These are phyloP conservation scores for Tillandsia fasciculata DNA, from an alignment of 176 grass and related monocot genomes.

Conservation along the genomic window DNA sequence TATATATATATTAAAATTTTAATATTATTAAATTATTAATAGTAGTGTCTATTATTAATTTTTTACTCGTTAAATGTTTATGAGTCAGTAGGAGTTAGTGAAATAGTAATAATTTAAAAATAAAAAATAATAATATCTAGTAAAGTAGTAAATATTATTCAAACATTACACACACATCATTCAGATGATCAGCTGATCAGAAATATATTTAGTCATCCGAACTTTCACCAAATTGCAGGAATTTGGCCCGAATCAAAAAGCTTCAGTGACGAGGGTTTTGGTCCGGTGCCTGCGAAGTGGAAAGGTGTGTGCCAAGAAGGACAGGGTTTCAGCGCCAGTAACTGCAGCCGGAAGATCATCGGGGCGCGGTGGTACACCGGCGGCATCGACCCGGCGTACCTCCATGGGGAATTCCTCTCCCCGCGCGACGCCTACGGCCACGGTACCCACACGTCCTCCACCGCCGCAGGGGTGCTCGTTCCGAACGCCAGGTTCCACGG, in stretches of 20 bases:
- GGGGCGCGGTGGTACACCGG: slow-evolving; percentile 14
- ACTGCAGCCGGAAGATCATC: slow-evolving; percentile 17
- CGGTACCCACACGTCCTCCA: slow-evolving; percentile 72
- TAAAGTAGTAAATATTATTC: too few relatives aligned
- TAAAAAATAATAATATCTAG: too few relatives aligned
- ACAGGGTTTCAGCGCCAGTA: background rate
- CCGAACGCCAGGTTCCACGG: slow-evolving; percentile 44
- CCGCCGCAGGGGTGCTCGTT: slow-evolving; percentile 43
- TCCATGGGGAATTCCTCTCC: slow-evolving; percentile 15
- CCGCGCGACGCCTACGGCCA: slow-evolving; percentile 65
- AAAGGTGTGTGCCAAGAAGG: slow-evolving; percentile 5
- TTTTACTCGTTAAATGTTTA: too few relatives aligned
- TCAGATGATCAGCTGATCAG: too few relatives aligned
- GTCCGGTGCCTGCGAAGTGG: slow-evolving; percentile 5
- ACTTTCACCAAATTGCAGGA: background rate
- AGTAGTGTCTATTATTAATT: too few relatives aligned
- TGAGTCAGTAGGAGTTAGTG: too few relatives aligned
- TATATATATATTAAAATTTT: too few relatives aligned
- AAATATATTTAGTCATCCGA: background rate
- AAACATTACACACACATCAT: too few relatives aligned
- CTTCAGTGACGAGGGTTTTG: slow-evolving; percentile 2
- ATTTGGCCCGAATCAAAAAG: slow-evolving; percentile 19
- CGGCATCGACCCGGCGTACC: background rate
- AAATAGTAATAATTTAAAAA: too few relatives aligned
- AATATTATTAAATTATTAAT: too few relatives aligned